phyloP scores from a whole-genome alignment of 805 yeast species.

The Torulaspora maleeae region DNA sequence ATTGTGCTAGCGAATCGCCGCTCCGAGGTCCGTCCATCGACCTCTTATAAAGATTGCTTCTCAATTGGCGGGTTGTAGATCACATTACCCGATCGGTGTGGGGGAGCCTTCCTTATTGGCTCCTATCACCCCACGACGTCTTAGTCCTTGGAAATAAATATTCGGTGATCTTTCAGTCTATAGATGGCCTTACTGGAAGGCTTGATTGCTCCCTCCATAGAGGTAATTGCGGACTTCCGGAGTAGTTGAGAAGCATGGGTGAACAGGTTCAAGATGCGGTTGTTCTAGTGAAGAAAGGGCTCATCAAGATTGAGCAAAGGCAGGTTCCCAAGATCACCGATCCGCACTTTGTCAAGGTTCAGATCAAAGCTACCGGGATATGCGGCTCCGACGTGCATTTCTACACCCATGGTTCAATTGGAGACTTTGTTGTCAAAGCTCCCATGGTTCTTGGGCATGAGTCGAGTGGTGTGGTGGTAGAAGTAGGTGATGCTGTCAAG shows the following conservation, averaged over 20 bases:
- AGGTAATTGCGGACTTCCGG: background rate
- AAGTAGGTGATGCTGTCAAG: conserved; percentile 63
- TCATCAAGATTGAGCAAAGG: conserved; percentile 60
- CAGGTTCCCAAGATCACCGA: conserved; percentile 60
- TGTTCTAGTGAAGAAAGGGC: conserved; percentile 60
- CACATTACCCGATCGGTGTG: background rate
- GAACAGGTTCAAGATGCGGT: conserved; percentile 38
- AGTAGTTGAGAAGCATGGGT: conserved; percentile 16
- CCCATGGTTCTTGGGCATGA: conserved; percentile 93
- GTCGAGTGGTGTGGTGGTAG: conserved; percentile 69
- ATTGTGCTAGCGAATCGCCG: background rate
- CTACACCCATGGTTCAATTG: conserved; percentile 73
- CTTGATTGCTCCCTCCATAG: background rate
- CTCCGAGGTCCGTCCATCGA: background rate
- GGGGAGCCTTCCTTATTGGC: background rate
- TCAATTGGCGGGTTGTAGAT: background rate
- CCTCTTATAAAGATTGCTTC: too few species aligned
- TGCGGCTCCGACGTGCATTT: conserved; percentile 88
- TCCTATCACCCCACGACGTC: background rate
- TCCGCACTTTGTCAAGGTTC: conserved; percentile 66
- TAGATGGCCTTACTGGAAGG: too few species aligned
- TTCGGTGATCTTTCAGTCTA: background rate
- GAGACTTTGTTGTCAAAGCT: conserved; percentile 61
- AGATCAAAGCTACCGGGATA: conserved; percentile 77
- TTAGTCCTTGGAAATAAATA: background rate